Base-by-base conservation (phyloP, 768 basidiomycete genomes). In the Leccinum incarnatum region DNA sequence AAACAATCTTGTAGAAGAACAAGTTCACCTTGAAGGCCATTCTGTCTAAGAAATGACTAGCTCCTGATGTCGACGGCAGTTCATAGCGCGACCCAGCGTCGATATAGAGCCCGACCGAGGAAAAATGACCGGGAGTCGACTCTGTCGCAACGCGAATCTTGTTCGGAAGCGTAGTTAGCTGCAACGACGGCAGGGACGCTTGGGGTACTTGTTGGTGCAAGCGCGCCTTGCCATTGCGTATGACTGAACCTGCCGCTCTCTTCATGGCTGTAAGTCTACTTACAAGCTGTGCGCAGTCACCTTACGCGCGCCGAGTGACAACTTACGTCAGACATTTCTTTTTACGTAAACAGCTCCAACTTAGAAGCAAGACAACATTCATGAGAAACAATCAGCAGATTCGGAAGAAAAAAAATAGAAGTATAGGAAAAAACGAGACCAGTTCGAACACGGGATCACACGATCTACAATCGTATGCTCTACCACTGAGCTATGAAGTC, bases 21-120 rank as follows among this genome's bases (percentile, higher is more conserved):
- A 12, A 5, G 69, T 73, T 40, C 60, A 95, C 95, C 84, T 98
- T 98, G 81, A 96, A 98, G 2, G 96, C 96, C 85, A 98, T 86
- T 67, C 95, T 82, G 67, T 98, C 95, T 34, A 98, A 71, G 69
- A 98, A 90, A 82, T 98, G 94, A 61, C 91, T 91, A 6, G 87
- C 89, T 0, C 97, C 97, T 8, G 83, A 84, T 0, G 81, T 88
- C 17, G 81, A 74, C 19, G 81, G 74, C 11, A 81, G 84, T 72
- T 98, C 97, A 79, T 91, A 95, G 14, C 97, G 82, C 29, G 92
- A 86, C 25, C 97, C 97, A 2, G 93, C 95, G 72, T 98, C 95
- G 65, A 98, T 81, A 67, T 94, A 98, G 42, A 98, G 83, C 3
- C 96, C 97, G 1, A 96, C 82, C 0, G 94, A 89, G 36, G 95